Conservation (phyloP, 2,329 filamentous ascomycete genomes). For the Cytospora piceae region DNA sequence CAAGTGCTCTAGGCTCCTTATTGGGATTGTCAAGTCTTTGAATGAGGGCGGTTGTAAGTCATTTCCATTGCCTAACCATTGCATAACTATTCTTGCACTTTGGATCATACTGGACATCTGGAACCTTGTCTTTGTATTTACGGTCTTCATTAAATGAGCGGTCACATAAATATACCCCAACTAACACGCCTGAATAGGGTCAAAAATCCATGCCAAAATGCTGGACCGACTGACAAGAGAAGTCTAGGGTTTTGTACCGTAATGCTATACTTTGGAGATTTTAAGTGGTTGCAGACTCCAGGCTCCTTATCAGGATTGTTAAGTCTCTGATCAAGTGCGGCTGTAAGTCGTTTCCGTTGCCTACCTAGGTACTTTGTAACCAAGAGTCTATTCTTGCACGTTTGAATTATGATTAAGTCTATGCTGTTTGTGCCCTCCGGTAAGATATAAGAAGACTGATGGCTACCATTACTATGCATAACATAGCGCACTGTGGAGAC, state of each 20-base stretch:
- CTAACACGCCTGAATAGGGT: background rate
- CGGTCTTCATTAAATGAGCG: background rate
- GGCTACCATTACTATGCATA: too few relatives aligned
- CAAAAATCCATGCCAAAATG: conserved; percentile 54
- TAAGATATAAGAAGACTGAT: too few relatives aligned
- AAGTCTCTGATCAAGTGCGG: too few relatives aligned
- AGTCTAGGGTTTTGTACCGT: conserved; percentile 4
- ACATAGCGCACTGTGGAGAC: too few relatives aligned
- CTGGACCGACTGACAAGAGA: conserved; percentile 43
- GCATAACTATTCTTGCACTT: background rate
- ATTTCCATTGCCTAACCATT: background rate
- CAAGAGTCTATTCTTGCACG: too few relatives aligned
- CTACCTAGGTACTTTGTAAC: too few relatives aligned
- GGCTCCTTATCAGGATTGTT: too few relatives aligned
- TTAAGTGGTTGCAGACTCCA: too few relatives aligned
- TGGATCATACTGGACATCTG: background rate
- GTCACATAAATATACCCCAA: background rate
- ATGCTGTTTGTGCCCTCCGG: too few relatives aligned
- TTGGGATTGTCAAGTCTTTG: conserved; percentile 53
- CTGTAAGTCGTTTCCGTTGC: too few relatives aligned
- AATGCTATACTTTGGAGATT: too few relatives aligned
- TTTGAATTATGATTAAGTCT: too few relatives aligned
- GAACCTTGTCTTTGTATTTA: background rate
- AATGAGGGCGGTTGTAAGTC: conserved; percentile 54
- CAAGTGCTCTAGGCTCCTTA: conserved; percentile 52